Evolutionary conservation across 2,329 filamentous ascomycete species (phyloP), one percentile per base, ranked within the genome.

Genomic region (Dryadomyces sulphureus): DNA sequence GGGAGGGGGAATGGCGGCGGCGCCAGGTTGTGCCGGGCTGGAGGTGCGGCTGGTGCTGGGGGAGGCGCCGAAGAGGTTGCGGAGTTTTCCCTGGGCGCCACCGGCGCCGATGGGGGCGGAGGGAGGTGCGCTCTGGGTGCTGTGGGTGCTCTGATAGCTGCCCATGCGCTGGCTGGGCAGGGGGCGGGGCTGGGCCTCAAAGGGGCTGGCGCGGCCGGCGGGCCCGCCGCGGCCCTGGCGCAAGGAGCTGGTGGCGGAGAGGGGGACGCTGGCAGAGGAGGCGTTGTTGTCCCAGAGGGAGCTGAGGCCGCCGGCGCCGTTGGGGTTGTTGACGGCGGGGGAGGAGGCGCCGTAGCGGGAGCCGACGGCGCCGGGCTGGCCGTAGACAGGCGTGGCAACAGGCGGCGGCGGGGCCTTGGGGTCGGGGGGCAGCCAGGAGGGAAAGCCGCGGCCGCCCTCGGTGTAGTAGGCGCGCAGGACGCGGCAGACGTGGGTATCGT

Each of bases 401-500:
- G 46, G 45, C 30, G 73, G 68, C 34, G 72, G 71, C 38, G 78
- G 77, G 4, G 75, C 77, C 63, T 86, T 90, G n/a, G 87, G 89
- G 61, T 94, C 86, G 6, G 85, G 81, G 7, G 89, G 87, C 7
- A 96, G 79, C 90, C 92, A 96, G 54, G 70, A 65, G 1, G 92
- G 92, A 52, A 89, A 84, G 2, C 79, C 72, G 20, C 81, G 79
- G 54, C 82, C 84, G 59, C 93, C 92, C 62, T 96, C 89, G 44
- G 71, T 77, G 70, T 98, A 96, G 72, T 96, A 94, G 55, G 79
- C 82, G 56, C 92, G 84, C 22, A 98, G 77, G 32, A 94, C 88
- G 56, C 92, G 85, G 65, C 86, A 93, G 57, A 96, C 84, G 67
- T 96, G 88, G 3, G 88, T 93, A 66, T 94, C 87, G 66, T 96